Percentiles rank a stretch among this genome's conserved stretches.
phyloP scores from a whole-genome alignment of 495 filamentous ascomycete species.

The Antarctomyces pellizariae region DNA sequence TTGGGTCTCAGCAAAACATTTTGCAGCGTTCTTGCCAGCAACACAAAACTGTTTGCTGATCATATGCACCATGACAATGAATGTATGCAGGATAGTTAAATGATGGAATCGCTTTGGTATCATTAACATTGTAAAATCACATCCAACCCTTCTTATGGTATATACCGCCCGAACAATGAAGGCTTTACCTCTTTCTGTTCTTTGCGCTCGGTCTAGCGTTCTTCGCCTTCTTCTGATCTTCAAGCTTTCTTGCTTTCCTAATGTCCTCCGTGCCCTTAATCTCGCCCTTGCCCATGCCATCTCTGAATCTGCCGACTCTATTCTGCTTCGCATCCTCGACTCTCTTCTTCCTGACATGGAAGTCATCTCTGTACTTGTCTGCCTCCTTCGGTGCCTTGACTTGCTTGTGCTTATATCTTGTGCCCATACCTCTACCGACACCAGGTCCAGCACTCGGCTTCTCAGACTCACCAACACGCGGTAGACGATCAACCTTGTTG shows the following conservation, averaged over 20 bases:
- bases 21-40: too few relatives aligned
- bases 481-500: conserved; percentile 54
- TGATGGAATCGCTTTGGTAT: too few relatives aligned
- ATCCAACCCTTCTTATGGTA: neutral
- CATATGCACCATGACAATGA: too few relatives aligned
- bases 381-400: conserved; percentile 78
- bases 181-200: conserved; percentile 17
- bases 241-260: conserved; percentile 48
- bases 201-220: conserved; percentile 67
- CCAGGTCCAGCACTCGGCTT: conserved; percentile 16
- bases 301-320: conserved; percentile 45
- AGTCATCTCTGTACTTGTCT: conserved; percentile 77
- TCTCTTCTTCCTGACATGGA: conserved; percentile 72
- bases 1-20: too few relatives aligned
- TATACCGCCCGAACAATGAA: neutral
- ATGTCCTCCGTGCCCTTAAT: conserved; percentile 66
- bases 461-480: conserved; percentile 64
- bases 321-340: conserved; percentile 70
- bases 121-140: too few relatives aligned
- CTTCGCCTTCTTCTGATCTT: conserved; percentile 62
- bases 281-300: conserved; percentile 48
- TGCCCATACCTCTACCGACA: conserved; percentile 15
- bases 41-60: too few relatives aligned
- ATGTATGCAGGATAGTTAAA: too few relatives aligned
- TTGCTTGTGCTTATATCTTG: conserved; percentile 54